Evolutionary conservation across 768 basidiomycete genomes (phyloP), one percentile per base, ranked within the genome.

Genomic region (Pisolithus orientalis): DNA sequence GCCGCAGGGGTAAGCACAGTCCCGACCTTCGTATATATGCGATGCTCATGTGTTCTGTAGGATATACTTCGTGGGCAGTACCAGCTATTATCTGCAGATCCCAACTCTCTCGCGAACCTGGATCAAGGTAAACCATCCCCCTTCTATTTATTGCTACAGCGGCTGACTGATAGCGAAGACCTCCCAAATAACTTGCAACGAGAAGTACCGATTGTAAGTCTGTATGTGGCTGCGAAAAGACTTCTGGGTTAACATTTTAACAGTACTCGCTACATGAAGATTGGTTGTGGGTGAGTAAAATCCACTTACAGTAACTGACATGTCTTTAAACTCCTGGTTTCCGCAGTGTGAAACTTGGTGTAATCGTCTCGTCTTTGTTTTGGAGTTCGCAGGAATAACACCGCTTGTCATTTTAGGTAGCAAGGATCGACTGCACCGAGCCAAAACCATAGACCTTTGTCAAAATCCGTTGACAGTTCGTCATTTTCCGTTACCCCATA

Each of bases 261-360:
- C 55, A 94, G 91, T 87, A 80, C 69, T 93, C 96, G 0, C 73
- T 98, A 14, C 81, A 82, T 53, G 88, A 93, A 68, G 89, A 93
- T 61, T 99, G 96, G 96, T 72, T 98, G 59, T 99, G 96, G 95
- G 90, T 91, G 66, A 49, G 79, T 76, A 14, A 32, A 34, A 14
- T 34, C 16, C 45, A 6, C 45, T 27, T 27, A 25, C 7, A 47
- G 28, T 38, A 47, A 43, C 44, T 40, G 28, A 31, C 29, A 39
- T 10, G 43, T 38, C 40, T 31, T 13, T 60, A 57, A 59, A 50
- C 21, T 43, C 27, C 10, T n/a, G 13, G 40, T 32, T 11, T 21
- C 31, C 17, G 9, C 47, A 92, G 90, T 98, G 95, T 65, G 95
- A 98, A 75, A 98, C 95, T 0, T 98, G 96, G 96, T 99, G 96